A percentile compares a stretch with the other conserved stretches of the same genome.
Conservation (phyloP, 2,329 filamentous ascomycete genomes). For the Plenodomus biglobosus region DNA sequence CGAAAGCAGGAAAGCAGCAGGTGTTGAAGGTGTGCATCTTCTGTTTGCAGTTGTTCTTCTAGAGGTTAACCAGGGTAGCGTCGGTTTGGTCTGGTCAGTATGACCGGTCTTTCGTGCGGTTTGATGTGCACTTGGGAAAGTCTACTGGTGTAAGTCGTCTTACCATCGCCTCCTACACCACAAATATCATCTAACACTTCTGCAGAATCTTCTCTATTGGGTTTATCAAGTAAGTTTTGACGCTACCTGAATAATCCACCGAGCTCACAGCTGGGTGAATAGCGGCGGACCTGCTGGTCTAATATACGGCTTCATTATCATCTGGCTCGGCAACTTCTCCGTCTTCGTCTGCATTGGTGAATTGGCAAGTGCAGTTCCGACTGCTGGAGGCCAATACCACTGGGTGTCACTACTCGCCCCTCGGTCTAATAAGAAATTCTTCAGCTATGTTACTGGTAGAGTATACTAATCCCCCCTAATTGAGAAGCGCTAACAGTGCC, state of each 20-base stretch:
- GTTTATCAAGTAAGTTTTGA: slow-evolving; percentile 38
- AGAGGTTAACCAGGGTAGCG: slow-evolving; percentile 28
- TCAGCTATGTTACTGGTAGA: slow-evolving; percentile 49
- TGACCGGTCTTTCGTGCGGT: slow-evolving; percentile 42
- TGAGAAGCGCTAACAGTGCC: slow-evolving; percentile 6
- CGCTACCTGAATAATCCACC: background rate
- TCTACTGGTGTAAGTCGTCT: slow-evolving; percentile 36
- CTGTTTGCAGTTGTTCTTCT: background rate
- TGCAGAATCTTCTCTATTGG: slow-evolving; percentile 38
- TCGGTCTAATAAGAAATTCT: slow-evolving; percentile 45
- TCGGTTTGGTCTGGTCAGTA: slow-evolving; percentile 41
- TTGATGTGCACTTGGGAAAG: slow-evolving; percentile 46
- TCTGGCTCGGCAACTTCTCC: slow-evolving; percentile 44
- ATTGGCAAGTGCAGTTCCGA: slow-evolving; percentile 44
- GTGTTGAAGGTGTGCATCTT: slow-evolving; percentile 36
- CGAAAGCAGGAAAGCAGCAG: slow-evolving; percentile 39
- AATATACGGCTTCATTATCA: slow-evolving; percentile 42
- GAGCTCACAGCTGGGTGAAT: slow-evolving; percentile 5
- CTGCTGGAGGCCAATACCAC: slow-evolving; percentile 46
- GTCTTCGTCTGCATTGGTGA: slow-evolving; percentile 42
- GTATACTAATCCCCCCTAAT: background rate
- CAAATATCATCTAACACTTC: slow-evolving; percentile 1
- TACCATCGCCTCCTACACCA: background rate
- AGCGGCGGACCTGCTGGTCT: slow-evolving; percentile 43
- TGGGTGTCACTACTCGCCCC: slow-evolving; percentile 50